These are phyloP conservation scores for Phytophthora sojae DNA, from an alignment of 352 stramenopile genomes.

Conservation along the genomic window DNA sequence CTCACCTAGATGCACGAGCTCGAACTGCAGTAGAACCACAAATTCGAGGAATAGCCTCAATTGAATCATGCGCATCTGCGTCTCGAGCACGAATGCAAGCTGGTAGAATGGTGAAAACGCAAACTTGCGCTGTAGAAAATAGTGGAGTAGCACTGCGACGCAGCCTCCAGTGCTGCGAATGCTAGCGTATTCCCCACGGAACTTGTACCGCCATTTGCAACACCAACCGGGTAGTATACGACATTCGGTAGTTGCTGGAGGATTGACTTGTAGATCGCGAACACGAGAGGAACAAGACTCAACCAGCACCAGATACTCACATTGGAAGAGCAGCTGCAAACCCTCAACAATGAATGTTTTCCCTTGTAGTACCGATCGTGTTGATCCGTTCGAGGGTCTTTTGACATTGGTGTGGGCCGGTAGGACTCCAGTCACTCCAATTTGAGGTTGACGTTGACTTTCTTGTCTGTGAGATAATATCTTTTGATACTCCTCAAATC, in stretches of 20 bases:
- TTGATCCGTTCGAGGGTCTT: no score
- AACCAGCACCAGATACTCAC: not conserved
- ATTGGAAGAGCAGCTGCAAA: constrained; percentile 32
- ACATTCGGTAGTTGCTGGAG: not conserved
- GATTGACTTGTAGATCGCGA: not conserved
- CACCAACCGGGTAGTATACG: not conserved
- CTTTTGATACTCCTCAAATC: not conserved
- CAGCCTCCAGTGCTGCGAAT: not conserved
- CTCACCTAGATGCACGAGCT: not conserved
- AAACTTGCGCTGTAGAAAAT: not conserved
- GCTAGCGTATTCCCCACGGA: not conserved
- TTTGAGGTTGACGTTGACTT: not conserved
- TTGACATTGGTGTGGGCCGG: no score
- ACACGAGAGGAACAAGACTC: not conserved
- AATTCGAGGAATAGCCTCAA: not conserved
- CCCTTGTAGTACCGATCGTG: not conserved
- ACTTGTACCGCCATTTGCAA: not conserved
- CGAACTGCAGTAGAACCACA: not conserved
- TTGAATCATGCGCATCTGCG: not conserved
- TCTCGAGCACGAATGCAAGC: not conserved
- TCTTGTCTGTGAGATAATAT: not conserved
- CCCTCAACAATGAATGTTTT: constrained; percentile 5
- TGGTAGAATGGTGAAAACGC: not conserved
- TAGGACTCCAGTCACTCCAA: not conserved
- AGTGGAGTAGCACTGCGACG: not conserved